Percentiles rank a stretch among this genome's conserved stretches.
phyloP scores from a whole-genome alignment of 371 early-diverging fungal species.

The Mucor saturninus region DNA sequence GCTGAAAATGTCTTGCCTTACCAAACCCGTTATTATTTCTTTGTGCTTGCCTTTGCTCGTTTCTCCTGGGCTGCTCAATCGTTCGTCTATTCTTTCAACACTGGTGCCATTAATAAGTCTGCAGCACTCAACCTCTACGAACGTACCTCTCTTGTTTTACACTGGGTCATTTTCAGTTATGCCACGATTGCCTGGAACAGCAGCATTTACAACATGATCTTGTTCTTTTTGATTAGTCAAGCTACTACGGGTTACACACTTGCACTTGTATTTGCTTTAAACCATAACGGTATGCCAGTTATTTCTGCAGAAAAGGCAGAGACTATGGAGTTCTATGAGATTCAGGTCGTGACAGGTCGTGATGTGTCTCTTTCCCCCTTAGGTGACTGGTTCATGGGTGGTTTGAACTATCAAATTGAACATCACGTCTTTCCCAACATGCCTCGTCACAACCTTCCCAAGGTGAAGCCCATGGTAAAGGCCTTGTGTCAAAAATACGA shows the following conservation, averaged over 20 bases:
- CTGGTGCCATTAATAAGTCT: conserved; percentile 61
- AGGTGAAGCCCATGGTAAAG: conserved; percentile 70
- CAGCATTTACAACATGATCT: conserved; percentile 56
- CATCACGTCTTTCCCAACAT: conserved; percentile 85
- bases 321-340: conserved; percentile 77
- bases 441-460: conserved; percentile 77
- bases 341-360: conserved; percentile 82
- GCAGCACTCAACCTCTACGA: conserved; percentile 61
- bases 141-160: conserved; percentile 60
- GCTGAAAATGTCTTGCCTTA: conserved; percentile 61
- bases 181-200: conserved; percentile 61
- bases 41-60: conserved; percentile 81
- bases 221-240: conserved; percentile 75
- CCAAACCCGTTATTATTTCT: conserved; percentile 83
- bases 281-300: conserved; percentile 91
- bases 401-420: conserved; percentile 86
- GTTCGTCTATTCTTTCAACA: conserved; percentile 60
- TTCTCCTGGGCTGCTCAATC: conserved; percentile 80
- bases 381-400: conserved; percentile 85
- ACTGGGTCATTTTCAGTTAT: conserved; percentile 75
- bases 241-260: conserved; percentile 78
- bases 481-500: conserved; percentile 75
- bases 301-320: conserved; percentile 73
- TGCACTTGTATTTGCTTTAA: conserved; percentile 82
- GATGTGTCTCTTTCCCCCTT: conserved; percentile 69